Conservation (phyloP, 2,329 filamentous ascomycete genomes). For the Colletotrichum nymphaeae region DNA sequence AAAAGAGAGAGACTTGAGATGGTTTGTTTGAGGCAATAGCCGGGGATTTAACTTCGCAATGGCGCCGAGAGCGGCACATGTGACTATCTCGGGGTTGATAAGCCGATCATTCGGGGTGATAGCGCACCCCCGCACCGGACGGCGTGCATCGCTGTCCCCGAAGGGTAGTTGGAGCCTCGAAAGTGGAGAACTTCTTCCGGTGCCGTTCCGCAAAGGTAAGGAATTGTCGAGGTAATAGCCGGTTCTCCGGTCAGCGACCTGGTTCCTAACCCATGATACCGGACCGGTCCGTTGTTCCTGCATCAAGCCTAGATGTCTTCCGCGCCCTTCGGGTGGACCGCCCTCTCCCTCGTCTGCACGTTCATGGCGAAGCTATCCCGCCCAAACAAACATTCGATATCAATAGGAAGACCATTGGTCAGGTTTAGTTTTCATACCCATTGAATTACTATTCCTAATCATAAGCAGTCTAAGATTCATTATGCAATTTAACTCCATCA, state of each 20-base stretch:
- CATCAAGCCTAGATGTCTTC: too few species aligned
- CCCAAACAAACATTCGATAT: too few species aligned
- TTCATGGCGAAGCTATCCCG: too few species aligned
- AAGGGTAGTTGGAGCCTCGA: slow-evolving; percentile 31
- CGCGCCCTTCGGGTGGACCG: too few species aligned
- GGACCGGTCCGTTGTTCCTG: neutral
- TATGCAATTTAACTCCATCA: too few species aligned
- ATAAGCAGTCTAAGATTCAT: too few species aligned
- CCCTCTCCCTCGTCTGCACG: too few species aligned
- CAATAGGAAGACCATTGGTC: too few species aligned
- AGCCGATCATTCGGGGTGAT: slow-evolving; percentile 7
- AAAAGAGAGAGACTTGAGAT: neutral
- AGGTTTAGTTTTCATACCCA: too few species aligned
- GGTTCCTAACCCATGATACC: neutral
- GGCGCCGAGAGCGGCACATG: slow-evolving; percentile 9
- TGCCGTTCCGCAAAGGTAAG: slow-evolving; percentile 33
- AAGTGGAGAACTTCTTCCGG: slow-evolving; percentile 8
- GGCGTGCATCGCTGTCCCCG: slow-evolving; percentile 14
- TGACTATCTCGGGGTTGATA: neutral
- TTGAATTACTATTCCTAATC: too few species aligned
- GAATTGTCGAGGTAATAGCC: slow-evolving; percentile 28
- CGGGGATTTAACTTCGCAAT: neutral
- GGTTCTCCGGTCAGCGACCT: slow-evolving; percentile 8
- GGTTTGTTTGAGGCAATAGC: neutral
- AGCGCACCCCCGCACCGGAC: slow-evolving; percentile 11